phyloP scores from a whole-genome alignment of 768 basidiomycete species.

The Mycena metata region DNA sequence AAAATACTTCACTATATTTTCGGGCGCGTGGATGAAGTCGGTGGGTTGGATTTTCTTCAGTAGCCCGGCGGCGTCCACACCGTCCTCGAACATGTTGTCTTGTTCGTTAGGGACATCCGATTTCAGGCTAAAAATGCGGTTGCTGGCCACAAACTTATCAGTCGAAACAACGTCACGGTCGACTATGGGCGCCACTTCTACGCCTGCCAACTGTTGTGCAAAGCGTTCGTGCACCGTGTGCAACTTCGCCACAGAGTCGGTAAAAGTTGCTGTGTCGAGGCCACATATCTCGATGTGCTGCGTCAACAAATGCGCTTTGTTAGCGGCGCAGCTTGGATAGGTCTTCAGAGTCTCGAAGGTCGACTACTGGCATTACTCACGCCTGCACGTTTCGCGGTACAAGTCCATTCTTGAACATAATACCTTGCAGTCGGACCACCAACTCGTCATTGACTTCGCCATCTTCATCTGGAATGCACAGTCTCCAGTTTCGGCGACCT shows the following conservation, averaged over 20 bases:
- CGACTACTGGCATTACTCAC: too few relatives aligned
- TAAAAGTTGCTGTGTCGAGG: background rate
- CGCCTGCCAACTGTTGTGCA: background rate
- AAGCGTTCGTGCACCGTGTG: background rate
- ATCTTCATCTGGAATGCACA: too few relatives aligned
- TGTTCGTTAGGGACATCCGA: background rate
- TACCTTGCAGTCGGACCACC: too few relatives aligned
- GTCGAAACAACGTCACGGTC: background rate
- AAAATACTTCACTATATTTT: slow-evolving; percentile 2
- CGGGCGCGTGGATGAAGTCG: background rate
- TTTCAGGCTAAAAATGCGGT: background rate
- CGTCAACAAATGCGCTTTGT: background rate
- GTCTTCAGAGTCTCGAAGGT: too few relatives aligned
- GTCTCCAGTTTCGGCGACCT: too few relatives aligned
- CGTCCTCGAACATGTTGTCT: background rate
- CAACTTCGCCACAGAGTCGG: background rate
- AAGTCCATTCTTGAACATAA: too few relatives aligned
- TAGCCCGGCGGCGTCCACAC: background rate
- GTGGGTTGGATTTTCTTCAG: background rate
- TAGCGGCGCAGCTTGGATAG: background rate
- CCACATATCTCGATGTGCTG: slow-evolving; percentile 1
- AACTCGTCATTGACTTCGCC: too few relatives aligned
- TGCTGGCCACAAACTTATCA: background rate
- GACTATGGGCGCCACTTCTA: background rate
- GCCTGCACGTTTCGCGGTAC: too few relatives aligned